Evolutionary conservation across 202 grass and related monocot genomes (phyloP).

Genomic region (Elaeis oleifera): DNA sequence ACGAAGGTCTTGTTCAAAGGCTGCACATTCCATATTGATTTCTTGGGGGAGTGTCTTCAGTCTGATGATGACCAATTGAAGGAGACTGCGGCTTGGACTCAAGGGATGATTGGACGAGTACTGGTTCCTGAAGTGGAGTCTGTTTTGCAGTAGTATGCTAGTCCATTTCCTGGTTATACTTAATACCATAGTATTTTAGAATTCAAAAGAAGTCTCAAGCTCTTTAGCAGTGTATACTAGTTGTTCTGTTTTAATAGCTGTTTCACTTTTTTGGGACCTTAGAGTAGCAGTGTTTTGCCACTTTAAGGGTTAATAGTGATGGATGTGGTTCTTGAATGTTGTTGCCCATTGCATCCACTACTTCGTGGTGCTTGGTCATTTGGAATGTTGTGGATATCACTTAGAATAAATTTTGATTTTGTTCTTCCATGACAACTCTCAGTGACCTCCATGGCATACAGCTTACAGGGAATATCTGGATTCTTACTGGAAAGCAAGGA

Average conservation of each 20-base stretch:
- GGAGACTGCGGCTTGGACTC: constrained; percentile 63
- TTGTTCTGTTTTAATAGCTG: background rate
- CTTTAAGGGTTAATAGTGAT: background rate
- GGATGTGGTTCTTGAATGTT: constrained; percentile 16
- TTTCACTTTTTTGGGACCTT: constrained; percentile 11
- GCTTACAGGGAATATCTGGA: too few species aligned
- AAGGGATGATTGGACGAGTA: constrained; percentile 64
- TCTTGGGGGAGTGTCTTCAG: constrained; percentile 50
- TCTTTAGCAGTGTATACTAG: constrained; percentile 3
- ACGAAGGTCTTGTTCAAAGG: constrained; percentile 48
- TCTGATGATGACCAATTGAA: constrained; percentile 53
- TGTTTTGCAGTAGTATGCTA: constrained; percentile 20
- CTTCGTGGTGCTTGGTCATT: constrained; percentile 9
- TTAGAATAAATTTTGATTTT: background rate
- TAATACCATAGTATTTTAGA: constrained; percentile 11
- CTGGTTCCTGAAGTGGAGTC: constrained; percentile 37
- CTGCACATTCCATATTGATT: constrained; percentile 45
- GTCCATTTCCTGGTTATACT: constrained; percentile 35
- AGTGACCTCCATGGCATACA: background rate
- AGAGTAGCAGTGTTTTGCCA: constrained; percentile 22
- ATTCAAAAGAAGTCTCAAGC: background rate
- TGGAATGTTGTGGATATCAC: background rate
- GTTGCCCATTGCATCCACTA: constrained; percentile 27
- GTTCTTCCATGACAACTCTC: background rate
- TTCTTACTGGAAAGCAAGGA: too few species aligned